Percentiles rank a stretch among this genome's conserved stretches.
Conservation (phyloP, 441 rosid genomes). For the Syzygium syzygioides region DNA sequence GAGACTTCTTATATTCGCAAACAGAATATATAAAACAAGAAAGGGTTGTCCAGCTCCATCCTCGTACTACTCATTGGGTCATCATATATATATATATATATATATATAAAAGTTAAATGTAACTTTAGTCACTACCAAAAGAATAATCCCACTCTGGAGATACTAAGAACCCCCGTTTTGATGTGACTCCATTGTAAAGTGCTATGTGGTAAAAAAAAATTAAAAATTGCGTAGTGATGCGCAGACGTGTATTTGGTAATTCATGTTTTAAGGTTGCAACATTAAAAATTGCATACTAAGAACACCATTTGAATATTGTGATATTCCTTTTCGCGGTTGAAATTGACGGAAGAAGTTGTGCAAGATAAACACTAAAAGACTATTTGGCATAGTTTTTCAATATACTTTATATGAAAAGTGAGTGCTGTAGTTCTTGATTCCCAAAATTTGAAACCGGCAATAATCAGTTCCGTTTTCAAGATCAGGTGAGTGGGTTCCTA, state of each 20-base stretch:
- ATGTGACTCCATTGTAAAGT: neutral
- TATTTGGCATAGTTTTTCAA: rapidly evolving
- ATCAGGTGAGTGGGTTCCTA: too few relatives aligned
- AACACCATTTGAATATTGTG: neutral
- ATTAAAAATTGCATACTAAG: too few relatives aligned
- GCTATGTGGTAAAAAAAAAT: neutral
- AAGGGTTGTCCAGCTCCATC: neutral
- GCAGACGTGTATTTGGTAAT: neutral
- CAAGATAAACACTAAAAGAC: rapidly evolving
- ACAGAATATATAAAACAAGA: neutral
- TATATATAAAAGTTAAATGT: neutral
- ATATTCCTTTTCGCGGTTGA: neutral
- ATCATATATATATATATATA: neutral
- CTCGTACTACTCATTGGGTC: neutral
- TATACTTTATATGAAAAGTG: neutral
- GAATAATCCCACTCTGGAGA: neutral
- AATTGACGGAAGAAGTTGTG: neutral
- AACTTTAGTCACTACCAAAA: neutral
- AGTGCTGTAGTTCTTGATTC: neutral
- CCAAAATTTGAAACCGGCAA: too few relatives aligned
- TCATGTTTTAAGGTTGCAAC: neutral
- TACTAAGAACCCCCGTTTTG: neutral
- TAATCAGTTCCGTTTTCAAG: too few relatives aligned
- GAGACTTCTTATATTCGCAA: neutral
- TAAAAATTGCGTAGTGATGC: neutral